Percentiles rank a stretch among this genome's conserved stretches.
Evolutionary conservation across 768 basidiomycete species (phyloP).

Genomic region (Tylopilus cervinicoccineus): DNA sequence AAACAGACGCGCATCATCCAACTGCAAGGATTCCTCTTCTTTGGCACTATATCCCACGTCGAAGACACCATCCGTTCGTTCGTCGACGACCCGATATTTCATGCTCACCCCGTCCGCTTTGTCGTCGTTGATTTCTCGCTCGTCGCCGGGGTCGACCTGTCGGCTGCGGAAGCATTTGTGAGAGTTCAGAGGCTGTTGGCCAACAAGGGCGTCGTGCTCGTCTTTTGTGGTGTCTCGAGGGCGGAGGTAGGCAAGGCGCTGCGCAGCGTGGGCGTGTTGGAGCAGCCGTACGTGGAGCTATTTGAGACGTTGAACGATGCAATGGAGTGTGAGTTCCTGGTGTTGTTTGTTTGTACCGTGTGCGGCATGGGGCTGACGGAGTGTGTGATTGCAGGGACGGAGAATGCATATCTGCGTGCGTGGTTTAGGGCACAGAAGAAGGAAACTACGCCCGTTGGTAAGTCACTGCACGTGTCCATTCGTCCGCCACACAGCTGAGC

Average conservation of each 20-base stretch:
- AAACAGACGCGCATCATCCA: slow-evolving; percentile 86
- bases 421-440: slow-evolving; percentile 70
- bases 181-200: slow-evolving; percentile 79
- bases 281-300: slow-evolving; percentile 73
- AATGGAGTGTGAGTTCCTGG: slow-evolving; percentile 69
- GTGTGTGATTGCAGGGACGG: slow-evolving; percentile 59
- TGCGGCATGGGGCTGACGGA: slow-evolving; percentile 3
- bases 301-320: slow-evolving; percentile 85
- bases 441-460: slow-evolving; percentile 44
- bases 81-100: slow-evolving; percentile 69
- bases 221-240: slow-evolving; percentile 79
- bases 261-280: slow-evolving; percentile 72
- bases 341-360: not conserved
- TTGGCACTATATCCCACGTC: slow-evolving; percentile 88
- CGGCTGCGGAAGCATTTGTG: slow-evolving; percentile 92
- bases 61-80: slow-evolving; percentile 81
- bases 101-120: slow-evolving; percentile 77
- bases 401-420: slow-evolving; percentile 85
- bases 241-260: slow-evolving; percentile 70
- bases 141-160: slow-evolving; percentile 90
- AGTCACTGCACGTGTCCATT: slow-evolving; percentile 27
- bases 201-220: slow-evolving; percentile 73
- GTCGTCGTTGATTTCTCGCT: slow-evolving; percentile 84
- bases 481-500: not conserved
- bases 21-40: slow-evolving; percentile 91